These are phyloP conservation scores for Phytophthora sp. DNA, from an alignment of 352 stramenopile genomes.

Conservation along the genomic window DNA sequence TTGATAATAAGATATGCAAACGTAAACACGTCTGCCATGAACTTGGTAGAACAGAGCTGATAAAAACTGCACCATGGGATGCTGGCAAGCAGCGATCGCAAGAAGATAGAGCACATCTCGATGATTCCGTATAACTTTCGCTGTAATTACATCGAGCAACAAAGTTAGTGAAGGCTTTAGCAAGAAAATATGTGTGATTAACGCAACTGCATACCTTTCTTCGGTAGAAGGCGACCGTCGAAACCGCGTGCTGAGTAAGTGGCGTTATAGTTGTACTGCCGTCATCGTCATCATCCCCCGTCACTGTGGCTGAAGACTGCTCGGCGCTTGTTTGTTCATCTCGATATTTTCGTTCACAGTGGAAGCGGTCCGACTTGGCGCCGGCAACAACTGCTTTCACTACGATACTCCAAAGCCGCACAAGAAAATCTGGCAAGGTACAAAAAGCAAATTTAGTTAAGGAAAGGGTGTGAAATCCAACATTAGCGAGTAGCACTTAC, in stretches of 20 bases:
- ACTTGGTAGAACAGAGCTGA: slow-evolving; percentile 71
- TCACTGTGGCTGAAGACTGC: neutral
- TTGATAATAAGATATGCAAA: slow-evolving; percentile 83
- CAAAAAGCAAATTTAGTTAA: neutral
- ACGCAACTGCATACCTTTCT: slow-evolving; percentile 60
- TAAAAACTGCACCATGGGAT: slow-evolving; percentile 85
- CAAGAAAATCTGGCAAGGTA: slow-evolving; percentile 62
- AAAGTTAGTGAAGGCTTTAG: neutral
- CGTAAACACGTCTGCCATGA: slow-evolving; percentile 76
- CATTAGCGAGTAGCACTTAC: slow-evolving; percentile 27
- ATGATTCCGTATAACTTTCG: slow-evolving; percentile 81
- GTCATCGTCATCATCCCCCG: slow-evolving; percentile 7
- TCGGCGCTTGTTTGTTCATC: slow-evolving; percentile 8
- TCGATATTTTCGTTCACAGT: slow-evolving; percentile 28
- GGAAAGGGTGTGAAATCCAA: neutral
- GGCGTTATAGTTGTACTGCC: slow-evolving; percentile 2
- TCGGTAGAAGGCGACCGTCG: slow-evolving; percentile 61
- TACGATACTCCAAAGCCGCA: slow-evolving; percentile 64
- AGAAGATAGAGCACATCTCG: slow-evolving; percentile 74
- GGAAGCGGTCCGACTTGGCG: slow-evolving; percentile 46
- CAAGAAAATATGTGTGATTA: neutral
- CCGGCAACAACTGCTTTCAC: slow-evolving; percentile 64
- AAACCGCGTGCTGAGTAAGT: slow-evolving; percentile 31
- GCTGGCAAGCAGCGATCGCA: slow-evolving; percentile 59
- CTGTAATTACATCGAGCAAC: slow-evolving; percentile 27